Base-by-base conservation (phyloP, 2,329 filamentous ascomycete species). In the Parascedosporium putredinis region DNA sequence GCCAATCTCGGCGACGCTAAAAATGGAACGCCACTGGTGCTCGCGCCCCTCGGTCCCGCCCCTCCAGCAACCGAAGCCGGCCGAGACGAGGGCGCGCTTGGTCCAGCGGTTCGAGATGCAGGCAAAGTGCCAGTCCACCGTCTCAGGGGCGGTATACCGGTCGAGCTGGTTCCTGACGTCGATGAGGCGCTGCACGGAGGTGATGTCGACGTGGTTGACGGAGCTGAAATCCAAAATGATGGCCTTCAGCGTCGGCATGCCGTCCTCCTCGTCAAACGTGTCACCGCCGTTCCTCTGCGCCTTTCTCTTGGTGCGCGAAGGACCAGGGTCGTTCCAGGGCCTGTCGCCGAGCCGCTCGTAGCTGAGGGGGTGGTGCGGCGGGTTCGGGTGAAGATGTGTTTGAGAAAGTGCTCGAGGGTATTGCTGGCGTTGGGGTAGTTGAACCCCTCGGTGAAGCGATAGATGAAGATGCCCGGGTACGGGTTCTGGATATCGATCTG, bases 61-160 rank as follows among this genome's bases (percentile, higher is more conserved):
- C 4, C 53, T 52, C 38, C 38, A 20, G 5, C 63, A 89, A 2
- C 91, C 91, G 60, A 97, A 97, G 10, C 91, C 91, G 22, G 86
- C 91, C 2, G 86, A 81, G 3, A 84, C 84, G 40, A 97, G 81
- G 4, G 88, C 90, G 27, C 89, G 85, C 71, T 95, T 95, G 22
- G 89, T 91, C 91, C 91, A 96, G 51, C 87, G 79, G 71, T 93
- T 96, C 69, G 84, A 89, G 69, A 97, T 86, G 66, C 83, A 85
- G n/a, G 90, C 88, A 55, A 97, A 84, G 66, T 97, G 93, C 90
- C 91, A 97, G 63, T 96, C 88, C 4, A 97, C 90, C 2, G 76
- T 73, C 18, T 89, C 81, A 0, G 91, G 91, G 0, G 84, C 66
- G 1, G 88, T 79, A 62, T 95, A 95, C 18, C 81, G 76, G 64